phyloP scores from a whole-genome alignment of 176 grass and related monocot genomes.

The Tuctoria greenei region DNA sequence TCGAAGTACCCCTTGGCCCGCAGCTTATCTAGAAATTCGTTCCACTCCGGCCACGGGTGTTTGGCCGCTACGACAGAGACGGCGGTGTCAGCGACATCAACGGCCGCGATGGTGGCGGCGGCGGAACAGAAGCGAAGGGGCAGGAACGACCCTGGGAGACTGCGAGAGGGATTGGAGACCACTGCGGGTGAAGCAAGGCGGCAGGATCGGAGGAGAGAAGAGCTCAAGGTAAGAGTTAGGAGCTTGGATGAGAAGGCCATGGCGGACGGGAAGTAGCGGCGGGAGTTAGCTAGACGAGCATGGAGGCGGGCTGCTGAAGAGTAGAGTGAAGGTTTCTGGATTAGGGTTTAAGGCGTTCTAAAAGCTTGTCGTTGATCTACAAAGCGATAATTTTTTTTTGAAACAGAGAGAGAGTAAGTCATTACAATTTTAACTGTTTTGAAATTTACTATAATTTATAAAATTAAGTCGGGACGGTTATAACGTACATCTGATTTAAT shows the following conservation, averaged over 20 bases:
- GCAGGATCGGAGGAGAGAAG: constrained; percentile 40
- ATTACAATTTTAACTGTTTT: no score
- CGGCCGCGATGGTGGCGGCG: constrained; percentile 10
- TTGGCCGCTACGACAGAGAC: background rate
- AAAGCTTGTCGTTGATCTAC: no score
- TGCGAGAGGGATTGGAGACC: constrained; percentile 20
- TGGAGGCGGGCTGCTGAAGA: background rate
- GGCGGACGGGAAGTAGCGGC: constrained; percentile 10
- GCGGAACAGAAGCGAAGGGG: constrained; percentile 58
- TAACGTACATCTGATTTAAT: no score
- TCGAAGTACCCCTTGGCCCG: constrained; percentile 76
- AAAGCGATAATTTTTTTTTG: no score
- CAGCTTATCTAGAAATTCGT: constrained; percentile 69
- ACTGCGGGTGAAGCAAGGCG: constrained; percentile 31
- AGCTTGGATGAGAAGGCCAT: constrained; percentile 62
- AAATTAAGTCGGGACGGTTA: no score
- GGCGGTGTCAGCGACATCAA: constrained; percentile 9
- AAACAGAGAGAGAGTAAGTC: no score
- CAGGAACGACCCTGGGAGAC: constrained; percentile 22
- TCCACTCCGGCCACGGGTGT: constrained; percentile 94
- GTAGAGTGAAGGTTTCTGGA: background rate
- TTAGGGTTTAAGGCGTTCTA: constrained; percentile 51
- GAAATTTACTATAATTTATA: no score
- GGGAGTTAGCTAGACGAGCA: constrained; percentile 11
- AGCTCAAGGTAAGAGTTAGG: constrained; percentile 37